phyloP scores from a whole-genome alignment of 495 filamentous ascomycete species.

The Trichoderma gamsii region DNA sequence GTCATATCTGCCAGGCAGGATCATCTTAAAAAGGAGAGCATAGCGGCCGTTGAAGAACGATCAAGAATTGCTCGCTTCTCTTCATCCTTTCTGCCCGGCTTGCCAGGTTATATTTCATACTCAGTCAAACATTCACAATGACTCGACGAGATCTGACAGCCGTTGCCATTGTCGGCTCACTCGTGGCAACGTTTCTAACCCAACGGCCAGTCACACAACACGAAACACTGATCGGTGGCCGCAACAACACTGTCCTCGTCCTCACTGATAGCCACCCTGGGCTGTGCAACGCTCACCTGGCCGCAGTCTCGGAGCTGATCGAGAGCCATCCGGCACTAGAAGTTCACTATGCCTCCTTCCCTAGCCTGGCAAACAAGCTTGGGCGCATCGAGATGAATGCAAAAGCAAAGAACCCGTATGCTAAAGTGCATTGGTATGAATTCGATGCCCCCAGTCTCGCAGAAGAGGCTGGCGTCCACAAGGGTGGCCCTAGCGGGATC shows the following conservation, averaged over 20 bases:
- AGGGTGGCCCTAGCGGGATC: not conserved
- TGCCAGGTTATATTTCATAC: too few species aligned
- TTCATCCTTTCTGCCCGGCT: too few species aligned
- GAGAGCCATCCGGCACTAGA: constrained; percentile 12
- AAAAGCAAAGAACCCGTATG: not conserved
- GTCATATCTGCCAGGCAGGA: too few species aligned
- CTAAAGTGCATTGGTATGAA: not conserved
- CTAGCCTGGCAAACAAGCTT: not conserved
- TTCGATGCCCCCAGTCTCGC: not conserved
- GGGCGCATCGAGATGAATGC: not conserved
- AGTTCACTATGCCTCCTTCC: constrained; percentile 14
- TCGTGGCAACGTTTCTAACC: not conserved
- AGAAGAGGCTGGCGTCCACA: not conserved
- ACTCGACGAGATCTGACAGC: not conserved
- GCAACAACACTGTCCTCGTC: constrained; percentile 15
- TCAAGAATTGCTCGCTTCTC: too few species aligned
- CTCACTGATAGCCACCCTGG: constrained; percentile 11
- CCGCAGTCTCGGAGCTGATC: not conserved
- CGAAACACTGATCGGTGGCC: not conserved
- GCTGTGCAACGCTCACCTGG: constrained; percentile 14
- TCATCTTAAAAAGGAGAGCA: too few species aligned
- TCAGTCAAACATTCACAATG: not conserved
- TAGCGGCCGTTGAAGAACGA: too few species aligned
- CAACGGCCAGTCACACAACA: not conserved
- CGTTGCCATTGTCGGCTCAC: not conserved